phyloP scores from a whole-genome alignment of 1,139 yeast genomes.

The Dujonia santamariae region DNA sequence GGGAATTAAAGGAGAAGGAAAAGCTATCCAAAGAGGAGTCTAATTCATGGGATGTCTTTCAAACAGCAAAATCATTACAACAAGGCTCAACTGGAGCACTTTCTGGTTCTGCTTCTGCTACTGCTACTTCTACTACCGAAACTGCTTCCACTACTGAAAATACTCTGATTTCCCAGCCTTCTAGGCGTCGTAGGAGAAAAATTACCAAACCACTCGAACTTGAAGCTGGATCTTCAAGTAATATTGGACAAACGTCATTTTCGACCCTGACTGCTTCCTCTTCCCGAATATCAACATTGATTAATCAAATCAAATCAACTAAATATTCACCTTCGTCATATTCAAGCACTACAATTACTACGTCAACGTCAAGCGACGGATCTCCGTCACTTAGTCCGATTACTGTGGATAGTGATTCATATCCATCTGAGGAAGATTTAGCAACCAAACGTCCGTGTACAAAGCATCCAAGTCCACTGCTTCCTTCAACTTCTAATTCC shows the following conservation, averaged over 20 bases:
- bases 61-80: slow-evolving; percentile 10
- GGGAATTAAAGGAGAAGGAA: slow-evolving; percentile 31
- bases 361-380: slow-evolving; percentile 2
- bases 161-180: background rate
- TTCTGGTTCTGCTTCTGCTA: too few relatives aligned
- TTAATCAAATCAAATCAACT: slow-evolving; percentile 24
- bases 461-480: background rate
- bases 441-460: background rate
- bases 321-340: background rate
- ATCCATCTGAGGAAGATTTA: slow-evolving; percentile 1
- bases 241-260: too few relatives aligned
- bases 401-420: slow-evolving; percentile 3
- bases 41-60: slow-evolving; percentile 40
- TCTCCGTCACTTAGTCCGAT: slow-evolving; percentile 3
- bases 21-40: slow-evolving; percentile 35
- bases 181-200: slow-evolving; percentile 7
- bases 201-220: slow-evolving; percentile 1
- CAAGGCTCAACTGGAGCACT: too few relatives aligned
- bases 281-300: slow-evolving; percentile 22
- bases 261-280: slow-evolving; percentile 1
- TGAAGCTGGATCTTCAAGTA: background rate
- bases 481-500: background rate
- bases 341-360: background rate
- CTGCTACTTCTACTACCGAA: background rate
- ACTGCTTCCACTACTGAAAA: background rate